Conservation (phyloP, 352 stramenopile genomes). For the Globisporangium parvum region DNA sequence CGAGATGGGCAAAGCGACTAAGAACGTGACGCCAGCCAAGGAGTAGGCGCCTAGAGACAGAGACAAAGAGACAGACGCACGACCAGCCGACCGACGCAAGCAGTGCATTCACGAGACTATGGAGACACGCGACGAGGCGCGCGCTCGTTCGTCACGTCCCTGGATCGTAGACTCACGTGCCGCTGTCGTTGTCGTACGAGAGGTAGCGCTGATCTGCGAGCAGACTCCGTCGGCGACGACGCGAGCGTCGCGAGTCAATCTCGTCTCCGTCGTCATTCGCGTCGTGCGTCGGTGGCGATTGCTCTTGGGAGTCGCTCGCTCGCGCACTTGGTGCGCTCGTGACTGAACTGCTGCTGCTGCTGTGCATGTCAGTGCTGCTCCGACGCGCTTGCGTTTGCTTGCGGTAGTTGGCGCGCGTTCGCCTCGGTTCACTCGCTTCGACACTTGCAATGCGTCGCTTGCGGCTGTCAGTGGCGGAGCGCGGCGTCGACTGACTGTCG, state of each 20-base stretch:
- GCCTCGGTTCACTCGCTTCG: slow-evolving; percentile 13
- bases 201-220: neutral
- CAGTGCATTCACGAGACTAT: too few species aligned
- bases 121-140: too few species aligned
- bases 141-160: too few species aligned
- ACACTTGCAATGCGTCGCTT: slow-evolving; percentile 1
- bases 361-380: neutral
- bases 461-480: neutral
- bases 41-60: slow-evolving; percentile 11
- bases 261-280: slow-evolving; percentile 20
- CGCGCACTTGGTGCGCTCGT: neutral
- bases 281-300: neutral
- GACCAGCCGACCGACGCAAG: too few species aligned
- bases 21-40: slow-evolving; percentile 59
- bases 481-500: neutral
- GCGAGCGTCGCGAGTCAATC: slow-evolving; percentile 26
- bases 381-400: slow-evolving; percentile 4
- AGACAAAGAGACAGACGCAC: too few species aligned
- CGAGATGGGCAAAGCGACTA: slow-evolving; percentile 87
- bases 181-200: neutral
- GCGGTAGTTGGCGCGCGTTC: neutral
- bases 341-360: neutral
- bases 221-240: slow-evolving; percentile 21
- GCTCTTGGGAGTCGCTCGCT: neutral
- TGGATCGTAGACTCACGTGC: too few species aligned